phyloP scores from a whole-genome alignment of 805 yeast species.

The Candida sithepensis region DNA sequence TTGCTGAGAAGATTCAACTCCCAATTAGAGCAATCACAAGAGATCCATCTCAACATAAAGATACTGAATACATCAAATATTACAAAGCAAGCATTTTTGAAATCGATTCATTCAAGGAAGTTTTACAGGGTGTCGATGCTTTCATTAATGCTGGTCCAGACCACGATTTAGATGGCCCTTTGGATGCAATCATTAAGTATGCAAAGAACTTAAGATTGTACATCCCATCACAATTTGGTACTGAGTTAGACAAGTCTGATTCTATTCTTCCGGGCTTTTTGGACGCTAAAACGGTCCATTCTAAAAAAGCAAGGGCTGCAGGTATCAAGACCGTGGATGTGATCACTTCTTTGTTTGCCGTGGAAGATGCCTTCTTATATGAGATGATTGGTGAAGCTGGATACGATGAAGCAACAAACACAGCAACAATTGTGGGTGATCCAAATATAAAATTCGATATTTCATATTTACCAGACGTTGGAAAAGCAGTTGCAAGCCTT shows the following conservation, averaged over 20 bases:
- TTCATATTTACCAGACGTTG: constrained; percentile 35
- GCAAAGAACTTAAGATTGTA: constrained; percentile 39
- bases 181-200: constrained; percentile 39
- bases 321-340: too few species aligned
- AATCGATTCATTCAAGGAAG: constrained; percentile 31
- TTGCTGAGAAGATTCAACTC: constrained; percentile 37
- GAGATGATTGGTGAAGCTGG: too few species aligned
- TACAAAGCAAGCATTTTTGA: constrained; percentile 32
- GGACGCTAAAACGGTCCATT: too few species aligned
- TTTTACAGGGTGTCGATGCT: constrained; percentile 47
- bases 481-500: constrained; percentile 38
- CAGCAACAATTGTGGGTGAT: too few species aligned
- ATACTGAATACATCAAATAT: constrained; percentile 37
- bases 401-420: too few species aligned
- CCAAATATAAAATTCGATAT: too few species aligned
- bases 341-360: too few species aligned
- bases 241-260: constrained; percentile 34
- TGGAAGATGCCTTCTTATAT: too few species aligned
- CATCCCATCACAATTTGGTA: constrained; percentile 62
- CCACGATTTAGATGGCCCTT: constrained; percentile 24
- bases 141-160: constrained; percentile 40
- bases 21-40: constrained; percentile 55
- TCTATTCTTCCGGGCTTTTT: too few species aligned
- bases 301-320: too few species aligned
- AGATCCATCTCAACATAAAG: constrained; percentile 31